Evolutionary conservation across 1,139 yeast genomes (phyloP).

Genomic region (Diutina rugosa): DNA sequence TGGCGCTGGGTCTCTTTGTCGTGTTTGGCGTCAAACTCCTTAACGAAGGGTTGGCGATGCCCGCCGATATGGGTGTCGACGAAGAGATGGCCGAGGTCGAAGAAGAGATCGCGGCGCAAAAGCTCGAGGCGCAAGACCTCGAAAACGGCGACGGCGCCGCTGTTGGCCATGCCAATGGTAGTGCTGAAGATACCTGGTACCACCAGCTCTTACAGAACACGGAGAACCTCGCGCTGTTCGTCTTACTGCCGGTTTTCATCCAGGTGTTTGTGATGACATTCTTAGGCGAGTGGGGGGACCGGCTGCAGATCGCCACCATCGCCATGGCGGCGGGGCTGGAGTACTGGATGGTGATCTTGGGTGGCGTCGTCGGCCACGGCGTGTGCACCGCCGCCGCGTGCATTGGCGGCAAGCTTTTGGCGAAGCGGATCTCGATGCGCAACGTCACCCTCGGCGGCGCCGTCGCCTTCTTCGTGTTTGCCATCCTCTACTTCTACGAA

Average conservation of each 20-base stretch:
- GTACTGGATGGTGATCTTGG: slow-evolving; percentile 79
- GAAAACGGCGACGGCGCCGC: slow-evolving; percentile 3
- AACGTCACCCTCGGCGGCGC: slow-evolving; percentile 90
- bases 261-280: slow-evolving; percentile 95
- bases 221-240: slow-evolving; percentile 39
- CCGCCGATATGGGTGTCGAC: slow-evolving; percentile 73
- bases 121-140: slow-evolving; percentile 42
- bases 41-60: slow-evolving; percentile 74
- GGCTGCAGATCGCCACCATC: slow-evolving; percentile 94
- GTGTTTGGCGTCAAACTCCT: slow-evolving; percentile 73
- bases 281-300: slow-evolving; percentile 97
- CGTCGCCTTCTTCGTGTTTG: slow-evolving; percentile 68
- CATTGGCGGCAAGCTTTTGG: slow-evolving; percentile 80
- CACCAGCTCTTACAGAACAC: neutral
- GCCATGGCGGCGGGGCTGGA: slow-evolving; percentile 98
- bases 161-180: slow-evolving; percentile 2
- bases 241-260: slow-evolving; percentile 83
- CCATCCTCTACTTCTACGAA: slow-evolving; percentile 66
- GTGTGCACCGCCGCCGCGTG: slow-evolving; percentile 92
- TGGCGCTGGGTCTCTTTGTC: slow-evolving; percentile 71
- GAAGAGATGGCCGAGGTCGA: slow-evolving; percentile 96
- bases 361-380: slow-evolving; percentile 85
- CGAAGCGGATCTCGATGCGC: slow-evolving; percentile 82
- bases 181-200: neutral
- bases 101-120: slow-evolving; percentile 68